Evolutionary conservation across 805 yeast species (phyloP).

Genomic region (Schizosaccharomyces osmophilus): DNA sequence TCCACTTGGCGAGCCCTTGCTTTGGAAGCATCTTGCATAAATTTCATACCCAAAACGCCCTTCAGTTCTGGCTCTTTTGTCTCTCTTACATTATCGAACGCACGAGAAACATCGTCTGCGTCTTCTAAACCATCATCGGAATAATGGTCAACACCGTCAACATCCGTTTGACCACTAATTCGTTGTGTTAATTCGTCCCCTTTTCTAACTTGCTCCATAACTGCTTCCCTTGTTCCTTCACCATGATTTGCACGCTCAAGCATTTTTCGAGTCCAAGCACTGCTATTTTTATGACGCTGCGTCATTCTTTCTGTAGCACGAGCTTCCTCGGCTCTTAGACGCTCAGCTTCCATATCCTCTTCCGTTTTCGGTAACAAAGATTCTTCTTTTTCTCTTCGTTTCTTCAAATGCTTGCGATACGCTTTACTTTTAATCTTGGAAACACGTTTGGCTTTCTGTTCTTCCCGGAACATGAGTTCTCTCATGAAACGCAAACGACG

Average conservation of each 20-base stretch:
- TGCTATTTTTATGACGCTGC: constrained; percentile 64
- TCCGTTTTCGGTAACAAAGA: constrained; percentile 33
- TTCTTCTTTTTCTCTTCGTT: constrained; percentile 47
- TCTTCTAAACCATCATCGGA: constrained; percentile 9
- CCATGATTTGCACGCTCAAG: constrained; percentile 25
- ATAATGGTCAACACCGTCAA: constrained; percentile 15
- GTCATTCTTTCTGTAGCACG: constrained; percentile 87
- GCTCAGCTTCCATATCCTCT: constrained; percentile 24
- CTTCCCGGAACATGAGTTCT: constrained; percentile 89
- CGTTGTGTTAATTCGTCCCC: constrained; percentile 55
- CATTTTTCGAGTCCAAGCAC: constrained; percentile 45
- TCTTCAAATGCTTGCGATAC: constrained; percentile 64
- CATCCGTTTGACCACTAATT: constrained; percentile 41
- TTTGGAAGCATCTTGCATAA: constrained; percentile 74
- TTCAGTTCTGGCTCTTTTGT: constrained; percentile 16
- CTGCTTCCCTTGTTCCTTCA: constrained; percentile 55
- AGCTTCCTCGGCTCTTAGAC: constrained; percentile 40
- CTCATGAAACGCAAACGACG: constrained; percentile 75
- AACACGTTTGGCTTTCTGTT: constrained; percentile 66
- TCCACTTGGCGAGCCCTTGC: constrained; percentile 15
- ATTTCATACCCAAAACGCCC: constrained; percentile 83
- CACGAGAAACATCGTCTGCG: constrained; percentile 6
- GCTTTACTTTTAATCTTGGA: constrained; percentile 88
- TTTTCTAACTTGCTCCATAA: constrained; percentile 81
- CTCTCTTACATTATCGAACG: not conserved